These are phyloP conservation scores for Scheffersomyces insectosa DNA, from an alignment of 1,139 yeast genomes.

Conservation along the genomic window DNA sequence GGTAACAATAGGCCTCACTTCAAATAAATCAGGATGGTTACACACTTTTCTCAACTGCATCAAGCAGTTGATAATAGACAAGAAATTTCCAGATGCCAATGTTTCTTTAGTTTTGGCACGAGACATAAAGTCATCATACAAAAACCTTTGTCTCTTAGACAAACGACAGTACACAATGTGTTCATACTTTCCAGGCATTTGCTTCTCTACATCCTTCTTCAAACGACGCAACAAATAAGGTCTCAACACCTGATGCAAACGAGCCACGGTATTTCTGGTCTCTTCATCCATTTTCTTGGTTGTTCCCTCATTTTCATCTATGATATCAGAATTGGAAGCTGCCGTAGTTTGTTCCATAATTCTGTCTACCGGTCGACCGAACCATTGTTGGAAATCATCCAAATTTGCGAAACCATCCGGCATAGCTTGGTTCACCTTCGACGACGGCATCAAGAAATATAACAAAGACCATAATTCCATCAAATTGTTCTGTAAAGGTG, in stretches of 20 bases:
- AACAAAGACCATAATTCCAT: constrained; percentile 93
- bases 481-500: constrained; percentile 89
- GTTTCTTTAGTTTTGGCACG: constrained; percentile 95
- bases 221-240: constrained; percentile 90
- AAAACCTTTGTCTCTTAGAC: constrained; percentile 86
- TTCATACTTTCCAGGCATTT: constrained; percentile 98
- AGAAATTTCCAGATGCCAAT: constrained; percentile 88
- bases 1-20: constrained; percentile 91
- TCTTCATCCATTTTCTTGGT: constrained; percentile 55
- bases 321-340: constrained; percentile 45
- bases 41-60: constrained; percentile 98
- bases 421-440: constrained; percentile 68
- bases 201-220: constrained; percentile 96
- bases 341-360: constrained; percentile 68
- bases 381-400: constrained; percentile 97
- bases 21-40: constrained; percentile 96
- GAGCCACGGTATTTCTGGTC: constrained; percentile 79
- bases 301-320: constrained; percentile 42
- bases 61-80: constrained; percentile 93
- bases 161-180: constrained; percentile 90
- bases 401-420: constrained; percentile 96
- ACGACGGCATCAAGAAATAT: constrained; percentile 93
- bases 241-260: constrained; percentile 88
- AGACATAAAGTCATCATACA: constrained; percentile 97
- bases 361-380: constrained; percentile 93